Evolutionary conservation across 306 rosid species (phyloP).

Genomic region (Delonix regia): DNA sequence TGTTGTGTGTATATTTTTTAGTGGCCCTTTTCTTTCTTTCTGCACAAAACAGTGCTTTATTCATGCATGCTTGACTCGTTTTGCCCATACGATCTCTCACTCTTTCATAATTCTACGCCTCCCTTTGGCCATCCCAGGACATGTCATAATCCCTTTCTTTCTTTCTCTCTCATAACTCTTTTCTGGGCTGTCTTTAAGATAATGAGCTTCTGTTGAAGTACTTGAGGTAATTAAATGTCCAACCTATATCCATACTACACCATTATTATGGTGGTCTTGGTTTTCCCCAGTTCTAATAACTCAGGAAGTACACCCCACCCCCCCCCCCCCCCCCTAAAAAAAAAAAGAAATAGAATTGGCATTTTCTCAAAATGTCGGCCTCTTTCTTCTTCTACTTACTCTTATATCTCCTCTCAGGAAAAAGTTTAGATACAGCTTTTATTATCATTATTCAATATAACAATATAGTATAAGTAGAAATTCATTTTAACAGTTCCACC

Average conservation of each 20-base stretch:
- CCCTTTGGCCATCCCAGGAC: constrained; percentile 45
- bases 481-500: too few relatives aligned
- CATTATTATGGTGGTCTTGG: neutral
- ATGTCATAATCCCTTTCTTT: constrained; percentile 44
- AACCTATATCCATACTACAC: neutral
- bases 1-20: constrained; percentile 31
- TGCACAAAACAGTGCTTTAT: constrained; percentile 43
- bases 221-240: neutral
- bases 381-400: constrained; percentile 24
- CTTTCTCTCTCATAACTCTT: constrained; percentile 39
- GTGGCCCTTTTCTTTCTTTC: constrained; percentile 22
- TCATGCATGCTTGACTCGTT: constrained; percentile 55
- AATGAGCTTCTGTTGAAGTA: constrained; percentile 24
- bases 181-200: constrained; percentile 25
- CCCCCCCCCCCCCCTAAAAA: too few relatives aligned
- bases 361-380: constrained; percentile 35
- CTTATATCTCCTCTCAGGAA: too few relatives aligned
- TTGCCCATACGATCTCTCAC: constrained; percentile 49
- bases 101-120: constrained; percentile 48
- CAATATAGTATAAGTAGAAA: too few relatives aligned
- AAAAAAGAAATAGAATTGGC: too few relatives aligned
- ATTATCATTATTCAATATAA: too few relatives aligned
- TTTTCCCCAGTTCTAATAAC: neutral
- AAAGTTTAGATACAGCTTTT: too few relatives aligned
- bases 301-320: neutral